Conservation (phyloP, 129 eudicot genomes). For the Flaveria brownii region DNA sequence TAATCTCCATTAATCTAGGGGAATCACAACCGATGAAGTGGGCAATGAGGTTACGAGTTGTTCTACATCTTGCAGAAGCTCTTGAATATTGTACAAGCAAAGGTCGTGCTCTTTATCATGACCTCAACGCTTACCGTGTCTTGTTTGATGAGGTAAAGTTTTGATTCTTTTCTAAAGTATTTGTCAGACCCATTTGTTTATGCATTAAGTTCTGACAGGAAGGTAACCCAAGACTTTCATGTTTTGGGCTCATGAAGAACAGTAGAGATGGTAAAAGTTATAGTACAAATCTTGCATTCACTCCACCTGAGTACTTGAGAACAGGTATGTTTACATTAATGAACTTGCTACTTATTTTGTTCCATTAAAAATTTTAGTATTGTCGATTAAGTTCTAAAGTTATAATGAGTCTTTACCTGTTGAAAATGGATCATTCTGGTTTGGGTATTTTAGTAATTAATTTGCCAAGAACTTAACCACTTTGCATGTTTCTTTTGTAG, state of each 20-base stretch:
- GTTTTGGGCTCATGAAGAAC: conserved; percentile 73
- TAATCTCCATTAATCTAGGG: conserved; percentile 40
- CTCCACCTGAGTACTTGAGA: conserved; percentile 72
- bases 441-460: conserved; percentile 1
- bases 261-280: conserved; percentile 73
- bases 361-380: not conserved
- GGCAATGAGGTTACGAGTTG: conserved; percentile 73
- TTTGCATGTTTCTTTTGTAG: conserved; percentile 22
- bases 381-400: not conserved
- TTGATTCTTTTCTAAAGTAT: not conserved
- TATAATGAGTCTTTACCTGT: not conserved
- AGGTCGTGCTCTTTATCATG: conserved; percentile 70
- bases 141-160: conserved; percentile 62
- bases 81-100: conserved; percentile 64
- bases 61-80: conserved; percentile 67
- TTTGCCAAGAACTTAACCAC: not conserved
- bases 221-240: conserved; percentile 68
- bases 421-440: not conserved
- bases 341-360: conserved; percentile 19
- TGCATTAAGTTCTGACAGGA: conserved; percentile 39
- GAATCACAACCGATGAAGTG: conserved; percentile 75
- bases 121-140: conserved; percentile 64
- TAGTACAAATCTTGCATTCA: conserved; percentile 66
- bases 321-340: conserved; percentile 43
- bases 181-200: conserved; percentile 9